Evolutionary conservation across 805 yeast species (phyloP).

Genomic region (Novakomyces olei): DNA sequence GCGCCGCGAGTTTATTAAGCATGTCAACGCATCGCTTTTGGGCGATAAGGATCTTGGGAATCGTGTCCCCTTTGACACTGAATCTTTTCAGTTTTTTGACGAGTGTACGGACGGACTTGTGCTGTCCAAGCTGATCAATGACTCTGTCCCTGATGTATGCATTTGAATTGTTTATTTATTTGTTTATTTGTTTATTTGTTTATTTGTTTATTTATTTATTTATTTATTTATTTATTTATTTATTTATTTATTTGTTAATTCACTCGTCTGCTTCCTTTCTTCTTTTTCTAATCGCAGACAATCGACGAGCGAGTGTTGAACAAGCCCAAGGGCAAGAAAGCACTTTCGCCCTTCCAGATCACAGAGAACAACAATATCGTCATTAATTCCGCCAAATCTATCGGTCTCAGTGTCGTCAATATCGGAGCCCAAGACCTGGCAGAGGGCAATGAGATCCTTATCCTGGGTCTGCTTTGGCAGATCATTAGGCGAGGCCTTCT

Average conservation of each 20-base stretch:
- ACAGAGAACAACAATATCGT: constrained; percentile 94
- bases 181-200: too few species aligned
- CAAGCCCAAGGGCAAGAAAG: constrained; percentile 58
- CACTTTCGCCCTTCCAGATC: constrained; percentile 82
- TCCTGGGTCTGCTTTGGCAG: constrained; percentile 93
- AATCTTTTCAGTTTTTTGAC: constrained; percentile 85
- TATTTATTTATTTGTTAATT: too few species aligned
- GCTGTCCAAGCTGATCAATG: constrained; percentile 79
- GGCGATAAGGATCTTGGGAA: constrained; percentile 73
- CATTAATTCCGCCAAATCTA: constrained; percentile 94
- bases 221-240: too few species aligned
- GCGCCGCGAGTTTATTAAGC: constrained; percentile 84
- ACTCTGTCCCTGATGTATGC: constrained; percentile 97
- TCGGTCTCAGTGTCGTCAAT: constrained; percentile 79
- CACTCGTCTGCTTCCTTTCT: too few species aligned
- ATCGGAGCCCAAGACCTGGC: constrained; percentile 94
- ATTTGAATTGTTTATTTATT: too few species aligned
- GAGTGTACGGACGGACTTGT: constrained; percentile 92
- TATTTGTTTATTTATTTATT: too few species aligned
- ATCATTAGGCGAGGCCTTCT: constrained; percentile 88
- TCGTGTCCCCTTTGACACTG: constrained; percentile 77
- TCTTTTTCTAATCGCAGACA: too few species aligned
- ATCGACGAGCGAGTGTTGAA: constrained; percentile 94
- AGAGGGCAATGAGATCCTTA: constrained; percentile 90
- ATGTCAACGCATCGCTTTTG: constrained; percentile 73